Conservation (phyloP, 345 rosid genomes). For the Pseudoturritis turrita region DNA sequence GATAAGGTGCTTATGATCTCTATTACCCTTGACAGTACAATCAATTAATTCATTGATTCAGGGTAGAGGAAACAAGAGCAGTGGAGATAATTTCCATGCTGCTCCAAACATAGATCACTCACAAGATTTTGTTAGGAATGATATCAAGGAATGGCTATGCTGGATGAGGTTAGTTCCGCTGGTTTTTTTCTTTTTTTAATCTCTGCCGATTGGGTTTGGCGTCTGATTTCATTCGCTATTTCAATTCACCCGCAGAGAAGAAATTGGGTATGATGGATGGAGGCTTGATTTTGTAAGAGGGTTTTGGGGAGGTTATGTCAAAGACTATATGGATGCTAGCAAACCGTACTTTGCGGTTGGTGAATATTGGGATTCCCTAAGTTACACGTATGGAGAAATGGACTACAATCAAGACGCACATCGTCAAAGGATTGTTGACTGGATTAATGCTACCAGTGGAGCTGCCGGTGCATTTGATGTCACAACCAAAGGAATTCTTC, state of each 20-base stretch:
- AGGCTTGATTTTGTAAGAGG: constrained; percentile 98
- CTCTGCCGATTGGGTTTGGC: background rate
- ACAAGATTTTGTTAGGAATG: constrained; percentile 91
- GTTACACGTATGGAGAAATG: constrained; percentile 82
- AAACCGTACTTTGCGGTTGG: constrained; percentile 90
- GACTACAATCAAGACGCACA: constrained; percentile 94
- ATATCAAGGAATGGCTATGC: constrained; percentile 86
- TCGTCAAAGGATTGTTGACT: constrained; percentile 88
- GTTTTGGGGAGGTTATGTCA: constrained; percentile 99
- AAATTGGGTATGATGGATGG: constrained; percentile 99
- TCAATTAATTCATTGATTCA: constrained; percentile 30
- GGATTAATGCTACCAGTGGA: constrained; percentile 85
- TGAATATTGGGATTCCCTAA: constrained; percentile 95
- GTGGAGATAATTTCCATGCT: constrained; percentile 97
- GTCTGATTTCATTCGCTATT: background rate
- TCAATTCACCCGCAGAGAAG: constrained; percentile 51
- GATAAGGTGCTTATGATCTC: constrained; percentile 3
- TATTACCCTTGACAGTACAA: background rate
- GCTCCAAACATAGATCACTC: constrained; percentile 99
- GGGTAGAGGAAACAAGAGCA: constrained; percentile 98
- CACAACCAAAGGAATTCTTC: constrained; percentile 95
- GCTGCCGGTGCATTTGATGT: constrained; percentile 95
- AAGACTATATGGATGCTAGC: constrained; percentile 86
- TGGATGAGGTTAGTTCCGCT: constrained; percentile 70
- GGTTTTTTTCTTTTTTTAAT: background rate